Percentiles rank a stretch among this genome's conserved stretches.
These are phyloP conservation scores for Suillus lakei DNA, from an alignment of 768 basidiomycete genomes.

Conservation along the genomic window DNA sequence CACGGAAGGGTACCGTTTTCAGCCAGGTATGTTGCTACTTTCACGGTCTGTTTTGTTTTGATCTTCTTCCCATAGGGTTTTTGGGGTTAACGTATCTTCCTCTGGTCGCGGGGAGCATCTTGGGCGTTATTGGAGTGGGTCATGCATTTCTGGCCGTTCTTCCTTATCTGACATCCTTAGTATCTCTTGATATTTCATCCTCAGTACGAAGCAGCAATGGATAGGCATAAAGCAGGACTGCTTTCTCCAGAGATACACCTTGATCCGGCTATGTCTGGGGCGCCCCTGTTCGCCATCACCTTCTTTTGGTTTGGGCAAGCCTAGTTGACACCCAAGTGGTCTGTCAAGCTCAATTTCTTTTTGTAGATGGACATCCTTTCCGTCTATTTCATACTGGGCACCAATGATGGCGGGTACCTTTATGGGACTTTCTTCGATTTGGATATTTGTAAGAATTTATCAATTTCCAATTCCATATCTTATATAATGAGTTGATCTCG, in stretches of 20 bases:
- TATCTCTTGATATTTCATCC: slow-evolving; percentile 1
- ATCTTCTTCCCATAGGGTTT: background rate
- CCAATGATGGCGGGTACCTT: background rate
- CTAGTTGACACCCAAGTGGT: background rate
- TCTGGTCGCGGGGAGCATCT: background rate
- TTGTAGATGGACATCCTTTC: background rate
- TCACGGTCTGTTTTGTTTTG: background rate
- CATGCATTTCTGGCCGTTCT: background rate
- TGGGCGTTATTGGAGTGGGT: background rate
- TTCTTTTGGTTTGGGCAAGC: background rate
- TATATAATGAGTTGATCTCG: background rate
- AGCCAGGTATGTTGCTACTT: slow-evolving; percentile 46
- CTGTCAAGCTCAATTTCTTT: background rate
- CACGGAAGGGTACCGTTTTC: slow-evolving; percentile 54
- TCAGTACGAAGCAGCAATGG: background rate
- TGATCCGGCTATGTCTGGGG: background rate
- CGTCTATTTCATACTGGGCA: background rate
- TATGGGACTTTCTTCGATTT: background rate
- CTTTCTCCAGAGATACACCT: slow-evolving; percentile 1
- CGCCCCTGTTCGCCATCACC: background rate
- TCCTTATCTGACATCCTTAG: background rate
- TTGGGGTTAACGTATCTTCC: background rate
- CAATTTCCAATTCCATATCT: background rate
- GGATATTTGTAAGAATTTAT: background rate
- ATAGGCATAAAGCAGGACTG: background rate